Conservation (phyloP, 352 stramenopile species). For the Thalassiosira allenii region DNA sequence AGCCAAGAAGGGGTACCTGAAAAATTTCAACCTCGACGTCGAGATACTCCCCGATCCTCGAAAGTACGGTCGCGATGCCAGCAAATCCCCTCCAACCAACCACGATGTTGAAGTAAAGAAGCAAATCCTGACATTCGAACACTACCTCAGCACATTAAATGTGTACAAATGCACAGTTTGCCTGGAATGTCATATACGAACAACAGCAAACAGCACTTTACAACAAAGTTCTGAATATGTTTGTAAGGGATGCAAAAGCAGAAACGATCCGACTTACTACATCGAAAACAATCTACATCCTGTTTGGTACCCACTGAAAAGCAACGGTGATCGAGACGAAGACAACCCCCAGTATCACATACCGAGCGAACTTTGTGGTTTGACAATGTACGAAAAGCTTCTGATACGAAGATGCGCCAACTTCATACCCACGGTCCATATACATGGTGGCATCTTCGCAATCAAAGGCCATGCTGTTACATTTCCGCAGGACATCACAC, state of each 20-base stretch:
- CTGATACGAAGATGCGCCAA: constrained; percentile 32
- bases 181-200: constrained; percentile 16
- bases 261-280: constrained; percentile 10
- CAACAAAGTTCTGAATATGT: too few species aligned
- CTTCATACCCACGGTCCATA: constrained; percentile 29
- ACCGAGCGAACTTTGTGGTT: constrained; percentile 17
- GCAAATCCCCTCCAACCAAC: too few species aligned
- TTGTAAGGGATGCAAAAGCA: constrained; percentile 15
- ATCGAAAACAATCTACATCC: constrained; percentile 33
- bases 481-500: constrained; percentile 34
- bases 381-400: constrained; percentile 33
- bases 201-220: too few species aligned
- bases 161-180: constrained; percentile 20
- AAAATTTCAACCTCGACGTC: too few species aligned
- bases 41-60: too few species aligned
- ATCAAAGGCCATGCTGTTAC: constrained; percentile 23
- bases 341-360: constrained; percentile 17
- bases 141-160: constrained; percentile 10
- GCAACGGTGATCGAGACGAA: background rate
- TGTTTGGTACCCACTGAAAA: constrained; percentile 5
- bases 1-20: too few species aligned
- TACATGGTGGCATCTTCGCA: constrained; percentile 20
- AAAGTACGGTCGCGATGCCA: too few species aligned
- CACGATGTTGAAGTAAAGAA: too few species aligned
- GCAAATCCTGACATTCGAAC: constrained; percentile 17